phyloP scores from a whole-genome alignment of 2,329 filamentous ascomycete species.

The Penicillium sp. region DNA sequence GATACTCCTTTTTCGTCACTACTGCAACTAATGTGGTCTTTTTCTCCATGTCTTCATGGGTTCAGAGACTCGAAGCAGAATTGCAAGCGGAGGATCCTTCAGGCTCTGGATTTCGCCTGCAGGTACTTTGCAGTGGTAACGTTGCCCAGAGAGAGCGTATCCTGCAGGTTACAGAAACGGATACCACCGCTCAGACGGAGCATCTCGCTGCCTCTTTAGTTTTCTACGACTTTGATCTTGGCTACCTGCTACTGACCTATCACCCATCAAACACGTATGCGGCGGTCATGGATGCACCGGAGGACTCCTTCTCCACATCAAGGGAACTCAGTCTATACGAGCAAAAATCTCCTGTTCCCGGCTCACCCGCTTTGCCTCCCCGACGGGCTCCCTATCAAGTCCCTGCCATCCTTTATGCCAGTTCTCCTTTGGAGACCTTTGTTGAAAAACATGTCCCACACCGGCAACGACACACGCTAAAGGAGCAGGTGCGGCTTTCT shows the following conservation, averaged over 20 bases:
- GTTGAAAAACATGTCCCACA: conserved; percentile 44
- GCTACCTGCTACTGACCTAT: conserved; percentile 56
- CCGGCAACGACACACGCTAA: conserved; percentile 43
- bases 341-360: conserved; percentile 19
- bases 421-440: conserved; percentile 40
- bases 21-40: conserved; percentile 53
- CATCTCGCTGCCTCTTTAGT: conserved; percentile 51
- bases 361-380: conserved; percentile 31
- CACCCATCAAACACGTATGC: conserved; percentile 50
- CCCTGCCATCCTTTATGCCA: conserved; percentile 40
- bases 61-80: conserved; percentile 56
- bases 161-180: conserved; percentile 40
- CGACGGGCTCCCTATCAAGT: conserved; percentile 45
- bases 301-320: conserved; percentile 29
- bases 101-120: conserved; percentile 56
- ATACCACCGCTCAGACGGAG: conserved; percentile 24
- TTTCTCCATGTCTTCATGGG: conserved; percentile 57
- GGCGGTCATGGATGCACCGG: conserved; percentile 52
- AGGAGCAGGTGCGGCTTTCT: conserved; percentile 48
- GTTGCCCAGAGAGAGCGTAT: conserved; percentile 51
- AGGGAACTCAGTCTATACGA: conserved; percentile 29
- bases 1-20: conserved; percentile 60
- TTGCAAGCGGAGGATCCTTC: conserved; percentile 51
- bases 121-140: conserved; percentile 53
- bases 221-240: conserved; percentile 56